Evolutionary conservation across 208 protist species (phyloP).

Genomic region (Leishmania turanica): DNA sequence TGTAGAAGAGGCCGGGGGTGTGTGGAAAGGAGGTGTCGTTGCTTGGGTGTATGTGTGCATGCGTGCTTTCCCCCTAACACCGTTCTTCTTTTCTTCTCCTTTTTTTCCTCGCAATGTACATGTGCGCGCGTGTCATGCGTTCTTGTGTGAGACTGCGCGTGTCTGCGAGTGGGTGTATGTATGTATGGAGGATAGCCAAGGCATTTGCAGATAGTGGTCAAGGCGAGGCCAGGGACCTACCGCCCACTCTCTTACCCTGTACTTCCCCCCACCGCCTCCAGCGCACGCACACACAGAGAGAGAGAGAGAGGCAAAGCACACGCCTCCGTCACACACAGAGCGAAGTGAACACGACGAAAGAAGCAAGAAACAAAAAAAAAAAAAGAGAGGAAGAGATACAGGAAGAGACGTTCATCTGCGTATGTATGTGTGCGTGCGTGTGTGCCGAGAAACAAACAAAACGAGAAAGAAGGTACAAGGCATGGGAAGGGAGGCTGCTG

Average conservation of each 20-base stretch:
- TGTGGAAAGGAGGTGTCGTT: neutral
- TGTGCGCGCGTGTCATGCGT: neutral
- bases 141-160: neutral
- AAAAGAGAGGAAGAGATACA: neutral
- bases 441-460: neutral
- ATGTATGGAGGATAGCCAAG: neutral
- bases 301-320: neutral
- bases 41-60: neutral
- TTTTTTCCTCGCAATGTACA: neutral
- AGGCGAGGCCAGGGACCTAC: neutral
- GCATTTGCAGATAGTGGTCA: neutral
- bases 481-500: neutral
- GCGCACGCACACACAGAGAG: neutral
- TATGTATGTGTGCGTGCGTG: no score
- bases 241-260: neutral
- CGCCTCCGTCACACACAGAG: neutral
- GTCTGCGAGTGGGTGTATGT: neutral
- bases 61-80: no score
- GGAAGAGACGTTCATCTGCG: neutral
- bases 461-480: neutral
- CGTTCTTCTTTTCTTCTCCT: no score
- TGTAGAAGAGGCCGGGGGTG: neutral
- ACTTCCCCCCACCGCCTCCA: neutral
- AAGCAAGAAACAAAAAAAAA: slow-evolving; percentile 5
- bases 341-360: slow-evolving; percentile 3